These are phyloP conservation scores for Ilex asprella DNA, from an alignment of 257 asterid species.

Conservation along the genomic window DNA sequence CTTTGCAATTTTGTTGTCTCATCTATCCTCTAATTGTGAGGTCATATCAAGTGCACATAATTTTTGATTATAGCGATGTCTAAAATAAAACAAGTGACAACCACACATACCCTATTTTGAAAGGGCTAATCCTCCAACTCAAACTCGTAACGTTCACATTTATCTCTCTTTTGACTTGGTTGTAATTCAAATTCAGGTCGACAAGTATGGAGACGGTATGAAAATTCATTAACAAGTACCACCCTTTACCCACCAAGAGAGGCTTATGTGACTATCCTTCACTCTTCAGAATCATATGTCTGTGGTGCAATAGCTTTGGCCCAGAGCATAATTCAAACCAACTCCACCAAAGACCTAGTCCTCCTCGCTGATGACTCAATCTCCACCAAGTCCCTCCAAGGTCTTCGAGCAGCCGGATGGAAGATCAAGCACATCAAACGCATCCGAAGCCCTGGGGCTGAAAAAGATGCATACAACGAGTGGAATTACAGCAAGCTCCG, in stretches of 20 bases:
- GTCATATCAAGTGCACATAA: too few species aligned
- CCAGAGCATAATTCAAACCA: slow-evolving; percentile 54
- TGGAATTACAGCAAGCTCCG: slow-evolving; percentile 91
- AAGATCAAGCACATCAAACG: slow-evolving; percentile 36
- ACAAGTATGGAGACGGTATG: slow-evolving; percentile 25
- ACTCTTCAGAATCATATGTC: slow-evolving; percentile 65
- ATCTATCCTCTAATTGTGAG: too few species aligned
- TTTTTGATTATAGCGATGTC: too few species aligned
- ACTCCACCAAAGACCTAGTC: slow-evolving; percentile 54
- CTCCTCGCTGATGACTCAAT: slow-evolving; percentile 53
- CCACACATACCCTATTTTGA: too few species aligned
- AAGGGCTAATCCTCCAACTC: too few species aligned
- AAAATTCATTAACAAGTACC: background rate
- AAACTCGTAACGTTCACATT: too few species aligned
- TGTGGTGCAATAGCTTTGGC: slow-evolving; percentile 82
- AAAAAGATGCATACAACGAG: slow-evolving; percentile 49
- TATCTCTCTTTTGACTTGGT: background rate
- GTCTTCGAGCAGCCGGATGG: slow-evolving; percentile 62
- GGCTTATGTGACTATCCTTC: slow-evolving; percentile 68
- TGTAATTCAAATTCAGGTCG: slow-evolving; percentile 16
- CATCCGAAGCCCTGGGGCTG: slow-evolving; percentile 47
- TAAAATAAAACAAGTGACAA: too few species aligned
- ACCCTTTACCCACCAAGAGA: slow-evolving; percentile 26
- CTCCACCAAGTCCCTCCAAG: slow-evolving; percentile 31
- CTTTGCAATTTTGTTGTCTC: too few species aligned